Conservation (phyloP, 257 asterid species). For the Solanum stenotomum region DNA sequence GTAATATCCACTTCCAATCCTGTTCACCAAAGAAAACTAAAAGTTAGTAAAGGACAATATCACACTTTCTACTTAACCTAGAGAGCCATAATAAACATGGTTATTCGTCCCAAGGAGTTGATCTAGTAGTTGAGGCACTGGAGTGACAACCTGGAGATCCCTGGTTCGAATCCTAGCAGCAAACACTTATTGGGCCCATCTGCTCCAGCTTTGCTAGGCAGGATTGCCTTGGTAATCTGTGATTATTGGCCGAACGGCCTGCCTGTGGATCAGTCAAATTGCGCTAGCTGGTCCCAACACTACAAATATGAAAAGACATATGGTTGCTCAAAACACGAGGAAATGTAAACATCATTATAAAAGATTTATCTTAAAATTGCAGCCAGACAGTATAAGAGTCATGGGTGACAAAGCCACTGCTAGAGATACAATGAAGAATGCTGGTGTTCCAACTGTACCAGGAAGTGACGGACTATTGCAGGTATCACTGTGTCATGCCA, state of each 20-base stretch:
- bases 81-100: background rate
- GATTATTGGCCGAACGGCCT: background rate
- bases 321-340: background rate
- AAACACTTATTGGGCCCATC: background rate
- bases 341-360: background rate
- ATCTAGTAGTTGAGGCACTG: background rate
- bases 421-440: constrained; percentile 97
- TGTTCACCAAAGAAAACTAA: background rate
- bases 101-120: background rate
- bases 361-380: constrained; percentile 18
- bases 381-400: constrained; percentile 95
- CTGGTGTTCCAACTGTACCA: constrained; percentile 99
- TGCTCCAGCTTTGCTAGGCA: background rate
- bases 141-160: background rate
- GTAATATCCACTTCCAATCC: background rate
- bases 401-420: constrained; percentile 99
- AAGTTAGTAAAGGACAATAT: background rate
- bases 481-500: constrained; percentile 31
- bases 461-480: constrained; percentile 90
- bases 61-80: background rate
- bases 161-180: background rate
- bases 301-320: background rate
- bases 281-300: background rate
- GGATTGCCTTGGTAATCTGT: background rate
- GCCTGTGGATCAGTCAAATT: background rate